These are phyloP conservation scores for Crithidia sp. DNA, from an alignment of 208 protist species.

Conservation along the genomic window DNA sequence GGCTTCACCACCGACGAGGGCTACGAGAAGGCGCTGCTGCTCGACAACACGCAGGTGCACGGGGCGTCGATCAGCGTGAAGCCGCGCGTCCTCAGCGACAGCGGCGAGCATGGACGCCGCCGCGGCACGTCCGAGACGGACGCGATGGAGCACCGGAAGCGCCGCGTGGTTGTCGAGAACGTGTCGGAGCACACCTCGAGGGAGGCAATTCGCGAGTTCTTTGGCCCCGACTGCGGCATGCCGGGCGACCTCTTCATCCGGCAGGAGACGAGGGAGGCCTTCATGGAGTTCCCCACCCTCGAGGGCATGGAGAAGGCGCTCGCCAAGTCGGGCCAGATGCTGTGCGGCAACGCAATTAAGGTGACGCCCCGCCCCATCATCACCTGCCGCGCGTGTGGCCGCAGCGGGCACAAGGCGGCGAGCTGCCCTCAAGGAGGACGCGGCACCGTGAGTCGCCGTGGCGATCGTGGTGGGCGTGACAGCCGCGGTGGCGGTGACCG, in stretches of 20 bases:
- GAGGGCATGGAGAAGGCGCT: conserved; percentile 48
- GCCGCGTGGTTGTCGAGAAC: conserved; percentile 61
- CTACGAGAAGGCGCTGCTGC: conserved; percentile 53
- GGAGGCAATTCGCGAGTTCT: conserved; percentile 52
- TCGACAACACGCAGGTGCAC: conserved; percentile 49
- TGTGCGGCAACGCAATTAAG: conserved; percentile 39
- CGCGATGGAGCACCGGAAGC: background rate
- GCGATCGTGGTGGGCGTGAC: conserved; percentile 6
- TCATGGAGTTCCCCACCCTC: conserved; percentile 58
- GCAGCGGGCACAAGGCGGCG: conserved; percentile 65
- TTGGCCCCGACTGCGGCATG: conserved; percentile 47
- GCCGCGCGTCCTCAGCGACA: conserved; percentile 29
- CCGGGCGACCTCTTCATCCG: conserved; percentile 60
- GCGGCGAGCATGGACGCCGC: conserved; percentile 14
- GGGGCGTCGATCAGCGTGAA: conserved; percentile 53
- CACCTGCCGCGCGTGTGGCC: conserved; percentile 70
- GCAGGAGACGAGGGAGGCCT: conserved; percentile 50
- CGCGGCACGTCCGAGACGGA: background rate
- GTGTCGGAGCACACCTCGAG: conserved; percentile 41
- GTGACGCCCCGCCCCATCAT: conserved; percentile 57
- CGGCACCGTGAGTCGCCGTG: conserved; percentile 46
- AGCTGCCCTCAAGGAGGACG: conserved; percentile 47
- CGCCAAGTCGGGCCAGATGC: conserved; percentile 40
- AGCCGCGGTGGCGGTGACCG: conserved; percentile 34
- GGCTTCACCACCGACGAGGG: conserved; percentile 47